Conservation (phyloP, 768 basidiomycete species). For the Rhizopogon vesiculosus region DNA sequence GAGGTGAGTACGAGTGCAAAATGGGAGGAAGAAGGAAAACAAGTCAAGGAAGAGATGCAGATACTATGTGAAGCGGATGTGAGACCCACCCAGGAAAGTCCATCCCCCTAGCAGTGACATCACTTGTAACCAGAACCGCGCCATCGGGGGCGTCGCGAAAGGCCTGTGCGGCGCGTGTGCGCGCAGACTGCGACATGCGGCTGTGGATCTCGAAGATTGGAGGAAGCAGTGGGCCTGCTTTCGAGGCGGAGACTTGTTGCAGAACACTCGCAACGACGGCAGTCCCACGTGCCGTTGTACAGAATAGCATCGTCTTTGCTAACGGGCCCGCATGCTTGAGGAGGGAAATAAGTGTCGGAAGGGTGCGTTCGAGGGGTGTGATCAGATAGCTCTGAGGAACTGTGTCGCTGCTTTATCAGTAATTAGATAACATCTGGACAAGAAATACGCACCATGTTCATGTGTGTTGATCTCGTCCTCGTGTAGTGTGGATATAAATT, state of each 20-base stretch:
- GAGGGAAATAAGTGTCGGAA: slow-evolving; percentile 38
- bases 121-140: slow-evolving; percentile 47
- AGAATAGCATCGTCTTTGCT: slow-evolving; percentile 55
- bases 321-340: slow-evolving; percentile 29
- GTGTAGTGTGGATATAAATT: slow-evolving; percentile 55
- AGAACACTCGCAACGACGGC: slow-evolving; percentile 34
- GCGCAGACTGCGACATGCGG: slow-evolving; percentile 43
- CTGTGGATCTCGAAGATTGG: slow-evolving; percentile 54
- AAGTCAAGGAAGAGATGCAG: neutral
- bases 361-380: slow-evolving; percentile 34
- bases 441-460: slow-evolving; percentile 41
- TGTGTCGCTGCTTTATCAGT: slow-evolving; percentile 8
- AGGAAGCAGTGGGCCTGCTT: slow-evolving; percentile 29
- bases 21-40: neutral
- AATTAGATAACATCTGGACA: neutral
- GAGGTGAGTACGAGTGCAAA: neutral
- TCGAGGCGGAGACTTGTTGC: slow-evolving; percentile 5
- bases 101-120: slow-evolving; percentile 62
- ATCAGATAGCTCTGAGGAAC: slow-evolving; percentile 44
- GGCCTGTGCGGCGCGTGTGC: slow-evolving; percentile 43
- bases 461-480: slow-evolving; percentile 59
- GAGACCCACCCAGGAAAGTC: slow-evolving; percentile 53
- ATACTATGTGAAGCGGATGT: neutral
- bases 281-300: slow-evolving; percentile 62
- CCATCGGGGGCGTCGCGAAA: slow-evolving; percentile 40